A percentile compares a stretch with the other conserved stretches of the same genome.
These are phyloP conservation scores for Aspergillus calidoustus DNA, from an alignment of 2,329 filamentous ascomycete genomes.

Conservation along the genomic window DNA sequence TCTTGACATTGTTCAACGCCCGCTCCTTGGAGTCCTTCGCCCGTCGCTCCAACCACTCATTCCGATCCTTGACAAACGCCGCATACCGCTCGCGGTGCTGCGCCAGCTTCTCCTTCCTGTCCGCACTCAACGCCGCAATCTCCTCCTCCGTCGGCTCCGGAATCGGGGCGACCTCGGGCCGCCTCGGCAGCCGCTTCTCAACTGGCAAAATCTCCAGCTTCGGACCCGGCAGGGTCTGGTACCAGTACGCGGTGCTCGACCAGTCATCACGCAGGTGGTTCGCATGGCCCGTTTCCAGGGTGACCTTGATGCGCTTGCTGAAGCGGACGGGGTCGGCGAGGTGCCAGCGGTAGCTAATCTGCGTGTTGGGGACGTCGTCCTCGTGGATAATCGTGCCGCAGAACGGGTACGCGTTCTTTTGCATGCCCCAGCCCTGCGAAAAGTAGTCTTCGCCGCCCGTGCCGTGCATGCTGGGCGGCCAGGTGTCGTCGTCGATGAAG, in stretches of 20 bases:
- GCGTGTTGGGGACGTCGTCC: slow-evolving; percentile 38
- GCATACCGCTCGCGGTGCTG: slow-evolving; percentile 27
- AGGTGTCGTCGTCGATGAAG: slow-evolving; percentile 42
- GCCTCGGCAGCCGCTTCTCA: slow-evolving; percentile 20
- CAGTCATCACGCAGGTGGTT: slow-evolving; percentile 40
- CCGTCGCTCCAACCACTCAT: slow-evolving; percentile 30
- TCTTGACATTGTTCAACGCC: slow-evolving; percentile 19
- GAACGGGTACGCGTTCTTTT: slow-evolving; percentile 42
- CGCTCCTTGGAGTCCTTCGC: slow-evolving; percentile 25
- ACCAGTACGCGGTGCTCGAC: slow-evolving; percentile 40
- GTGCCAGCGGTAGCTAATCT: slow-evolving; percentile 42
- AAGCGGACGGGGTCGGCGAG: slow-evolving; percentile 40
- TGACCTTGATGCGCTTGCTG: slow-evolving; percentile 24
- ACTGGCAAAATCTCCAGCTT: slow-evolving; percentile 35
- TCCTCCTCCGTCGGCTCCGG: slow-evolving; percentile 2
- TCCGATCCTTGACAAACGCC: slow-evolving; percentile 29
- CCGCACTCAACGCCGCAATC: not conserved
- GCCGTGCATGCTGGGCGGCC: slow-evolving; percentile 41
- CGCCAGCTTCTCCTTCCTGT: slow-evolving; percentile 1
- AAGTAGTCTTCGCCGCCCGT: slow-evolving; percentile 43
- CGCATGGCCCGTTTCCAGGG: slow-evolving; percentile 33
- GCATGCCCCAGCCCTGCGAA: slow-evolving; percentile 42
- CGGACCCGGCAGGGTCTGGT: slow-evolving; percentile 38
- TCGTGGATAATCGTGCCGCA: slow-evolving; percentile 41
- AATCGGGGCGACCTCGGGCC: slow-evolving; percentile 3